A percentile compares a stretch with the other conserved stretches of the same genome.
These are phyloP conservation scores for Entomophthora muscae DNA, from an alignment of 371 early-diverging fungal genomes.

Conservation along the genomic window DNA sequence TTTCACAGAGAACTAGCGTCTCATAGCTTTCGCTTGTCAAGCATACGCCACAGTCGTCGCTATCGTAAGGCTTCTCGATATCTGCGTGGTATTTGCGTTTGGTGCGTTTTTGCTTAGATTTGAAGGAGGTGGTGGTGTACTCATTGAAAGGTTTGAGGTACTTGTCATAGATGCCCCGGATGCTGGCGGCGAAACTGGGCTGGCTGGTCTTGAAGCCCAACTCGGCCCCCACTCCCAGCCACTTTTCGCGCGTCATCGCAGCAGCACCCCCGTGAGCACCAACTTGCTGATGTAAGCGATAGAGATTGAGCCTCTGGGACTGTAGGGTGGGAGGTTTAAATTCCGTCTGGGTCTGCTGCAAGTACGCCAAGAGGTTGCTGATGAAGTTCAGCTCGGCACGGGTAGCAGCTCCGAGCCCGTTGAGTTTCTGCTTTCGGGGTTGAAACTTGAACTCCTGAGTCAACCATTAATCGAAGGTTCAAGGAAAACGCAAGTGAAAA, in stretches of 20 bases:
- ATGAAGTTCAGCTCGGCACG: slow-evolving; percentile 62
- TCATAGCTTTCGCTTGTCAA: neutral
- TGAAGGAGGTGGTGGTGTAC: neutral
- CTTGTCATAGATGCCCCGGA: slow-evolving; percentile 56
- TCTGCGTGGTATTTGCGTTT: neutral
- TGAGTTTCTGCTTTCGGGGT: slow-evolving; percentile 77
- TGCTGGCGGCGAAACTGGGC: slow-evolving; percentile 65
- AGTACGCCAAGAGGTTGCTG: slow-evolving; percentile 76
- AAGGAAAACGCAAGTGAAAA: no score
- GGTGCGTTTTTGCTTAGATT: neutral
- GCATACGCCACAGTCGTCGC: neutral
- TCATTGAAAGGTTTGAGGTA: slow-evolving; percentile 55
- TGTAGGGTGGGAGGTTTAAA: slow-evolving; percentile 26
- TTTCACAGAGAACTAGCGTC: slow-evolving; percentile 14
- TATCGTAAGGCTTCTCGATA: neutral
- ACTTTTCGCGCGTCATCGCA: slow-evolving; percentile 42
- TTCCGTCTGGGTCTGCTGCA: slow-evolving; percentile 52
- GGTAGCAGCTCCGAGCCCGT: slow-evolving; percentile 76
- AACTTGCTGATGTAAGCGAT: slow-evolving; percentile 66
- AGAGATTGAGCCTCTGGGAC: slow-evolving; percentile 42
- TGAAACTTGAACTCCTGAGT: slow-evolving; percentile 75
- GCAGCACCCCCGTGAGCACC: slow-evolving; percentile 57
- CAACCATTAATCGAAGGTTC: no score
- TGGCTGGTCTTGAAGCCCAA: slow-evolving; percentile 58
- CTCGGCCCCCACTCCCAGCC: slow-evolving; percentile 78